Percentiles rank a stretch among this genome's conserved stretches.
phyloP scores from a whole-genome alignment of 768 basidiomycete genomes.

The Myochromella boudieri region DNA sequence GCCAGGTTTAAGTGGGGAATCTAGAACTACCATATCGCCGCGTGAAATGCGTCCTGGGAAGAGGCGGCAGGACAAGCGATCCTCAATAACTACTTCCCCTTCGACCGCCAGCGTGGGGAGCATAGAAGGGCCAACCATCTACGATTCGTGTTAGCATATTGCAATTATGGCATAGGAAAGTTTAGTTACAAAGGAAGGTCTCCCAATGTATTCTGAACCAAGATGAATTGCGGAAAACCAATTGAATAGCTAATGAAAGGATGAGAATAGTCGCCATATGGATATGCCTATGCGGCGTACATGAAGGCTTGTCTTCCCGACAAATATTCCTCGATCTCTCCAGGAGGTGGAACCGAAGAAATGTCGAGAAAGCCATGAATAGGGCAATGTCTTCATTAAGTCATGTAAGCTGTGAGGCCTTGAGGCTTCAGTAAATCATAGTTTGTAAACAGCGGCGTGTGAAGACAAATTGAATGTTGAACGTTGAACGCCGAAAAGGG shows the following conservation, averaged over 20 bases:
- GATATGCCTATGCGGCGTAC: constrained; percentile 9
- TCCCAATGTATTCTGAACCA: constrained; percentile 60
- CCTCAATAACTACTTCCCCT: constrained; percentile 67
- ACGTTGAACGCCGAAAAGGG: no score
- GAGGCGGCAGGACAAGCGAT: constrained; percentile 53
- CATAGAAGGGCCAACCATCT: constrained; percentile 82
- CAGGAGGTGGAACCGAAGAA: constrained; percentile 18
- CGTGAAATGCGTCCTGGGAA: constrained; percentile 52
- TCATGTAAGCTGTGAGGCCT: neutral
- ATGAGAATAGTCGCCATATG: neutral
- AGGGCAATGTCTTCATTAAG: neutral
- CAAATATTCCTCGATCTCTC: constrained; percentile 16
- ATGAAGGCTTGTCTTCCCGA: constrained; percentile 15
- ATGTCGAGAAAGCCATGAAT: constrained; percentile 5
- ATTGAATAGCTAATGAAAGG: constrained; percentile 47
- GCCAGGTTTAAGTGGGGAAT: constrained; percentile 66
- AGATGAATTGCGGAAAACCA: constrained; percentile 59
- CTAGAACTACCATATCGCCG: constrained; percentile 76
- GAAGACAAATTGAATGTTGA: no score
- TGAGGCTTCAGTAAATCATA: no score
- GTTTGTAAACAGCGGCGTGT: no score
- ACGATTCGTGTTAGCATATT: constrained; percentile 5
- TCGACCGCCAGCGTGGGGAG: constrained; percentile 64
- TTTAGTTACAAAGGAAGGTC: constrained; percentile 47
- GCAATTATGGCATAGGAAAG: constrained; percentile 3